These are phyloP conservation scores for Alternaria sp. DNA, from an alignment of 2,329 filamentous ascomycete species.

Conservation along the genomic window DNA sequence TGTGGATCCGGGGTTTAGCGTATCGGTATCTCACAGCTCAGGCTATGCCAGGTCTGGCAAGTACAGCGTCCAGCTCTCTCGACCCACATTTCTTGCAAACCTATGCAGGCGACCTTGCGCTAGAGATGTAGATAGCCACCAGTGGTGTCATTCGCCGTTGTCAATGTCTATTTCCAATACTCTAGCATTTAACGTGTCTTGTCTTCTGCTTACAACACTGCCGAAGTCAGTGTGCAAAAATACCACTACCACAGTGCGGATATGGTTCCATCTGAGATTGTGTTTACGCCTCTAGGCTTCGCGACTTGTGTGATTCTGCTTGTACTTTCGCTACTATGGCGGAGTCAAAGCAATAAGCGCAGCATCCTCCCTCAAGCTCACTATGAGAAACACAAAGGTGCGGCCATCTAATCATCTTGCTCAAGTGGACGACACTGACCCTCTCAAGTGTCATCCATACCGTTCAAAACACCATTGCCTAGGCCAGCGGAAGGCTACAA, in stretches of 20 bases:
- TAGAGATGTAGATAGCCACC: neutral
- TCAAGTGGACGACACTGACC: neutral
- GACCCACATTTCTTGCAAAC: slow-evolving; percentile 5
- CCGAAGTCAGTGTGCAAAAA: neutral
- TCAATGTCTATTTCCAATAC: neutral
- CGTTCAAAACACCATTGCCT: neutral
- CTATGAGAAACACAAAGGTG: neutral
- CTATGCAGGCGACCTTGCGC: neutral
- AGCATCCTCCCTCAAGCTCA: neutral
- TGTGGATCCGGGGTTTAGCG: neutral
- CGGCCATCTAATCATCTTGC: neutral
- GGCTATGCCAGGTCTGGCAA: slow-evolving; percentile 2
- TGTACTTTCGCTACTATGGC: neutral
- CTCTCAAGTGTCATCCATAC: neutral
- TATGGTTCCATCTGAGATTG: neutral
- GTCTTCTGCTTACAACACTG: neutral
- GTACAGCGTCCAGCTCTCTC: neutral
- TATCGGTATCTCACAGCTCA: neutral
- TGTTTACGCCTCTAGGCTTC: slow-evolving; percentile 1
- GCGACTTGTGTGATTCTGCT: neutral
- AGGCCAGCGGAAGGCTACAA: neutral
- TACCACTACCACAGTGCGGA: neutral
- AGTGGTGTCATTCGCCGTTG: neutral
- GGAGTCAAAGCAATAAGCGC: neutral
- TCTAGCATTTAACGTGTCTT: neutral